Evolutionary conservation across 164 flowering plant species (phyloP), one percentile per base, ranked within the genome.

Genomic region (grape (Vitis vinifera)): DNA sequence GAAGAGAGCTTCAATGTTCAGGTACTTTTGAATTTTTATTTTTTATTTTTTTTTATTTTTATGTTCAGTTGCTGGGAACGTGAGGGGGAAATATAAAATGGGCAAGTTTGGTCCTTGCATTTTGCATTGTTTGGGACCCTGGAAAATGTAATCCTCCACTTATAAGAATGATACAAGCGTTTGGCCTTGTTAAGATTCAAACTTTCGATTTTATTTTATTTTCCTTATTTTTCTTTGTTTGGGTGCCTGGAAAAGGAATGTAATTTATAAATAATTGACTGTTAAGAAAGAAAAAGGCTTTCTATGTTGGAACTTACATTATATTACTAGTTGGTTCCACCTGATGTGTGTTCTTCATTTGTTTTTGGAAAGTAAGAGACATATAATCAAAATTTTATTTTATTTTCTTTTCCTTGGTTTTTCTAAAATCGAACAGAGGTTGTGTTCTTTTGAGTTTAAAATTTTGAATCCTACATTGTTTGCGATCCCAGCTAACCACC

Each of bases 1-100:
- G 99, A 96, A 85, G 99, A 93, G 76, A 96, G 99, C 84, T 96
- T 96, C 80, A 96, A 93, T 68, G 82, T 96, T 73, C 99, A 93
- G 99, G 99, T 77, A 1, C 56, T 61, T 55, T 13, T 12, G 48
- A 23, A 62, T 65, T 37, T 14, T n/a, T 59, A 15, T 65, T 53
- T 4, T 52, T 3, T 37, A n/a, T 23, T 49, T 57, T 62, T 59
- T 27, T 60, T 29, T 14, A 0, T 19, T 31, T 57, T 55, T 37
- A 53, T 56, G 27, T 59, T 59, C 29, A 30, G 37, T 59, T 23
- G 9, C 31, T 23, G 14, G 10, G 62, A 10, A 59, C 27, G 27
- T 23, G 13, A 29, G 37, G 5, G 29, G 44, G 5, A 27, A 10
- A 59, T 12, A 17, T 10, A 27, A 27, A 7, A 8, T 9, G 5